Base-by-base conservation (phyloP, 192 early-diverging fungal genomes). In the Umbelopsis sp. region DNA sequence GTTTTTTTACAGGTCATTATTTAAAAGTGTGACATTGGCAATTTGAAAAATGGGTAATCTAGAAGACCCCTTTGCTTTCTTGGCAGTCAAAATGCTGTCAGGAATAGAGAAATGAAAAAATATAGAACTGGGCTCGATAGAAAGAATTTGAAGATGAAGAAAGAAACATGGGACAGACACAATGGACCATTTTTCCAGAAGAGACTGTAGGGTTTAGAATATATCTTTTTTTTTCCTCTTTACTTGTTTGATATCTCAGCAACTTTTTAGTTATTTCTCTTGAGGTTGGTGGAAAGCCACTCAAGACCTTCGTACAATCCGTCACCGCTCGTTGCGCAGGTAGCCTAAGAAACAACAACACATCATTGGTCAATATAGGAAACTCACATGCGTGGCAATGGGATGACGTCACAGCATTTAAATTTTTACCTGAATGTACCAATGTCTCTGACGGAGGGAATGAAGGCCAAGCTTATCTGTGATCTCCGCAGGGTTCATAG, bases 301-400 rank as follows among this genome's bases (percentile, higher is more conserved):
- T 96, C 95, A 70, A 98, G 86, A 77, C 96, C 97, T 82, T 99
- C 96, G 84, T 95, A 97, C 65, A 99, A 90, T 78, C 97, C 97
- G 78, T 99, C 95, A 72, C 97, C 96, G 61, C 85, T 83, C 44
- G 93, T 94, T 18, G 55, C 55, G 30, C 55, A 41, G 37, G 37
- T 41, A 6, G 37, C 37, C 37, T 41, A 41, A 41, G 37, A 41
- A 30, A 41, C 37, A 41, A 41, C 37, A 41, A 41, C 37, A 41
- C 37, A 68, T 68, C 35, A 15, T 49, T 35, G 23, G 25, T 51
- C 20, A 70, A 53, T 41, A 70, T 52, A 70, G 27, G 49, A 68
- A 68, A 68, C 25, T 67, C 45, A 67, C 23, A 27, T 27, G 30
- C n/a, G 66, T 18, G 8, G 20, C 46, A 11, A 21, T 44, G 12